These are phyloP conservation scores for Edaphochlamys debaryana DNA, from an alignment of 139 green algal species.

Conservation along the genomic window DNA sequence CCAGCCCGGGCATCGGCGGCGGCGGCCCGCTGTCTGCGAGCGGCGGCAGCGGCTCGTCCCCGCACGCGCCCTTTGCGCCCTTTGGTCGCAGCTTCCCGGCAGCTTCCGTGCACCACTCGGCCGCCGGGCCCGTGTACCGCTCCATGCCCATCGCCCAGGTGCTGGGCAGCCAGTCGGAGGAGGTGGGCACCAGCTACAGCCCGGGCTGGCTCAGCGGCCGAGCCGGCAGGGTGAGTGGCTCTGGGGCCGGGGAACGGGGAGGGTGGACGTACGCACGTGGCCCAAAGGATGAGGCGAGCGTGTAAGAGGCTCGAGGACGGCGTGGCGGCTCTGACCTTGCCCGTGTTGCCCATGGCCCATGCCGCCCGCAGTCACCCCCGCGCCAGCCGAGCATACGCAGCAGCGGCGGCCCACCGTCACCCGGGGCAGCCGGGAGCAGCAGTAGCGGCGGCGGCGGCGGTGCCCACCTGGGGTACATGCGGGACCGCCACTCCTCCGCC, in stretches of 20 bases:
- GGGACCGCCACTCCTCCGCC: not conserved
- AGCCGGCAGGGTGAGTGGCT: not conserved
- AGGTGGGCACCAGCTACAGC: not conserved
- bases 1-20: too few relatives aligned
- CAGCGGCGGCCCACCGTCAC: not conserved
- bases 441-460: not conserved
- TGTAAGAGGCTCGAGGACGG: too few relatives aligned
- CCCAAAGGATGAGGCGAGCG: not conserved
- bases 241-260: too few relatives aligned
- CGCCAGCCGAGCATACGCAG: not conserved
- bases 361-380: not conserved
- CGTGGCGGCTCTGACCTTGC: too few relatives aligned
- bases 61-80: too few relatives aligned
- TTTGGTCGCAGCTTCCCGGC: not conserved
- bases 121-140: not conserved
- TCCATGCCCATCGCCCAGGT: conserved; percentile 21
- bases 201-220: not conserved
- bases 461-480: not conserved
- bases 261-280: too few relatives aligned
- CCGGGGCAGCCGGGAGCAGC: not conserved
- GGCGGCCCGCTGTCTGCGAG: too few relatives aligned
- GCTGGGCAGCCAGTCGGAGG: not conserved
- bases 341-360: too few relatives aligned
- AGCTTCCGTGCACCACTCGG: not conserved
- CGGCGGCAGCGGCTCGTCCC: too few relatives aligned